Evolutionary conservation across 148 eudicot species (phyloP).

Genomic region (Rhododendron griersonianum): DNA sequence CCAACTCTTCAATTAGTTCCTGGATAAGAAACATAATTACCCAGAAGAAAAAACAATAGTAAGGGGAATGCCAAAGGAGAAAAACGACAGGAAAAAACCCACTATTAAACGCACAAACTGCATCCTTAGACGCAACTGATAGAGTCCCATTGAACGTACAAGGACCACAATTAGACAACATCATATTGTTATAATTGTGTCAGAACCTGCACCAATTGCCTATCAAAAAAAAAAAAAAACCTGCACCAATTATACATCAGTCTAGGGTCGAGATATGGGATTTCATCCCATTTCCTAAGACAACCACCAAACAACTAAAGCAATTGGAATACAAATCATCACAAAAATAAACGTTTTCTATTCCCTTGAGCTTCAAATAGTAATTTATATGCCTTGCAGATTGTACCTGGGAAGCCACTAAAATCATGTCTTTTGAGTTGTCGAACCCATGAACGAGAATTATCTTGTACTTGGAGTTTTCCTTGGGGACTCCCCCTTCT

Average conservation of each 20-base stretch:
- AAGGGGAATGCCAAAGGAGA: neutral
- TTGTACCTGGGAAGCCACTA: slow-evolving; percentile 60
- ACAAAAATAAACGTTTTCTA: neutral
- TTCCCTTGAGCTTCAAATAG: neutral
- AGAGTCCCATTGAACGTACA: neutral
- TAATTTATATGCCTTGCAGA: neutral
- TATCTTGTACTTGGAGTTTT: slow-evolving; percentile 47
- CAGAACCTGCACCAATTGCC: neutral
- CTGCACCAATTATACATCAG: neutral
- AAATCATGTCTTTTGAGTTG: slow-evolving; percentile 67
- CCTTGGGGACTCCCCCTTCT: slow-evolving; percentile 66
- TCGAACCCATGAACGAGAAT: slow-evolving; percentile 82
- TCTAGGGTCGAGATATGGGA: neutral
- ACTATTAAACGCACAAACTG: neutral
- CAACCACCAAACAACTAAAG: neutral
- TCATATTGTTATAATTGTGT: neutral
- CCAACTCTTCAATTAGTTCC: slow-evolving; percentile 35
- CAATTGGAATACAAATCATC: neutral
- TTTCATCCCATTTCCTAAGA: neutral
- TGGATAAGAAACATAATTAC: slow-evolving; percentile 1
- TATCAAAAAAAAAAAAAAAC: too few species aligned
- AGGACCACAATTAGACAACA: neutral
- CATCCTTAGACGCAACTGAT: neutral
- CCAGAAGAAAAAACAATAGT: neutral
- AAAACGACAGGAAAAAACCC: neutral